Percentiles rank a stretch among this genome's conserved stretches.
These are phyloP conservation scores for Plasmodium inui DNA, from an alignment of 169 alveolate species.

Conservation along the genomic window DNA sequence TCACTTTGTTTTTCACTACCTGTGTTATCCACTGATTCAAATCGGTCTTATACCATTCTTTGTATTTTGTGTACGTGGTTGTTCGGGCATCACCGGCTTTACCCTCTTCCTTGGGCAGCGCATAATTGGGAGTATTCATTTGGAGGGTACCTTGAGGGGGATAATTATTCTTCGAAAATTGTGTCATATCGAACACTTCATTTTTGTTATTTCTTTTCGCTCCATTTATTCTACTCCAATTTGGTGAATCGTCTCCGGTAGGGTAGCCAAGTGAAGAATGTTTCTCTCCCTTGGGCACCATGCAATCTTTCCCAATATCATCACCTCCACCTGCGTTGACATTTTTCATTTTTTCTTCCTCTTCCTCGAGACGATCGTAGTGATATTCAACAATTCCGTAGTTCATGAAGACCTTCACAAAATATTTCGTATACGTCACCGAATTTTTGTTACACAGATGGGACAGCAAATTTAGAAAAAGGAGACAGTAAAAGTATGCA, in stretches of 20 bases:
- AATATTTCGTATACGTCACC: conserved; percentile 47
- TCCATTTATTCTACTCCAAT: background rate
- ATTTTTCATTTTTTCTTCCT: conserved; percentile 11
- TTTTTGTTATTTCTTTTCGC: background rate
- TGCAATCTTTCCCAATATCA: background rate
- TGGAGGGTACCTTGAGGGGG: background rate
- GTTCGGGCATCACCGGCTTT: background rate
- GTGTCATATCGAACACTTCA: background rate
- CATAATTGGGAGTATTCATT: background rate
- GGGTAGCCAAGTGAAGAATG: background rate
- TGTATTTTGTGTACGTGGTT: background rate
- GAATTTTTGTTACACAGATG: conserved; percentile 68
- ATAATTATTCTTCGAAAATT: background rate
- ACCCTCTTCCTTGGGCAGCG: background rate
- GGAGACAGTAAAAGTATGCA: conserved; percentile 53
- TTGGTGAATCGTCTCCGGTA: background rate
- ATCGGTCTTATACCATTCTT: conserved; percentile 35
- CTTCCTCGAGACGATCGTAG: background rate
- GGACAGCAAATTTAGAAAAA: conserved; percentile 66
- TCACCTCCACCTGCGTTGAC: background rate
- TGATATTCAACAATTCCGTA: conserved; percentile 51
- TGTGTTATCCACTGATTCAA: conserved; percentile 13
- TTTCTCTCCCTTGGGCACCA: background rate
- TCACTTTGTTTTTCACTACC: conserved; percentile 23
- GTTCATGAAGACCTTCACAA: conserved; percentile 40